A percentile compares a stretch with the other conserved stretches of the same genome.
phyloP scores from a whole-genome alignment of 768 basidiomycete genomes.

The Artomyces pyxidatus region DNA sequence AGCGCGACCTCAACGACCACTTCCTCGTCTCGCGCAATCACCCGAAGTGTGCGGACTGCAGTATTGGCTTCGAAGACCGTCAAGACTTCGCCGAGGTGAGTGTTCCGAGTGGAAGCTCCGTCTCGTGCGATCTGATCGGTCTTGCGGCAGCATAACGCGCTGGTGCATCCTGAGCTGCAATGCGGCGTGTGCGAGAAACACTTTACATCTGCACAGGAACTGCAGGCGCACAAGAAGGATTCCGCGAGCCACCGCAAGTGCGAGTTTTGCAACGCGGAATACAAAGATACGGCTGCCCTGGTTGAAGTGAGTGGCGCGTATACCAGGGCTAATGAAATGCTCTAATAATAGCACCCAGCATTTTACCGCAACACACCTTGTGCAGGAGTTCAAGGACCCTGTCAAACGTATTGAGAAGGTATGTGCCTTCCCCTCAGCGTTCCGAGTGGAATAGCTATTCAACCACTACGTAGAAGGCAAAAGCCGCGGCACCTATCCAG shows the following conservation, averaged over 20 bases:
- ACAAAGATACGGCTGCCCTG: not conserved
- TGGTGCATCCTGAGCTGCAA: not conserved
- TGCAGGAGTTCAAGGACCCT: not conserved
- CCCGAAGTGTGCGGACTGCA: not conserved
- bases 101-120: not conserved
- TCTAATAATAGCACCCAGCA: no score
- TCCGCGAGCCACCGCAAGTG: not conserved
- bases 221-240: not conserved
- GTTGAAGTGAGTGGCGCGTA: slow-evolving; percentile 1
- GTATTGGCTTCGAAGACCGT: not conserved
- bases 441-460: no score
- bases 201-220: not conserved
- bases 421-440: no score
- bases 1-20: not conserved
- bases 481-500: no score
- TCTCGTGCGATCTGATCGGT: not conserved
- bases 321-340: no score
- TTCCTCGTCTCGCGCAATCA: slow-evolving; percentile 1
- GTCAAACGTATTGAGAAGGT: not conserved
- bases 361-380: not conserved
- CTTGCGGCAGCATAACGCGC: not conserved
- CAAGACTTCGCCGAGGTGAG: not conserved
- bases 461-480: no score
- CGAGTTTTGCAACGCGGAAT: slow-evolving; percentile 3
- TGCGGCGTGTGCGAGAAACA: not conserved